Evolutionary conservation across 441 rosid species (phyloP), one percentile per base, ranked within the genome.

Genomic region (Pelargonium australe): DNA sequence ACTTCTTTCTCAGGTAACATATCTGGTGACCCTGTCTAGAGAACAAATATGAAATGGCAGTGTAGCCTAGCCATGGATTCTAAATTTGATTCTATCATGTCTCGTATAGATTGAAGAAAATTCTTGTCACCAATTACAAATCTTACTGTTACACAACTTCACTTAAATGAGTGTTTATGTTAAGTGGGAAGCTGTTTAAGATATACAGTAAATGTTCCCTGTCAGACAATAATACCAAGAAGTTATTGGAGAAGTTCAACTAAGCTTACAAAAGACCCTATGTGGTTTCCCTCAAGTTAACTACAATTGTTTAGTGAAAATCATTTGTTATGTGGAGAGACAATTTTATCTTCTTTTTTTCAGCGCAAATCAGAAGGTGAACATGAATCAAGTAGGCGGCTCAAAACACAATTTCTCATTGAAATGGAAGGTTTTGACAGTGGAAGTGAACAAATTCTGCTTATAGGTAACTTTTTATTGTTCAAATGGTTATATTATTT

Each of bases 301-400:
- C 43, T 40, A 40, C 4, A 40, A 40, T 40, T 40, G 43, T 7
- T 8, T 45, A 45, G 53, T 45, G 12, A 45, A 49, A 49, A n/a
- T 49, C 16, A 49, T 49, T 49, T 49, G n/a, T 49, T 16, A 49
- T 68, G 62, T 55, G 57, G 72, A 74, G 19, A 44, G 44, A 72
- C 23, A 20, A 71, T 25, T 25, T 25, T 25, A 5, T 64, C 64
- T 72, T 64, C 5, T 58, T 2, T 77, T 68, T 77, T 71, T 77
- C 92, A 94, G 97, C 95, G 97, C 11, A 89, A 94, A 79, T 91
- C 97, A 20, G 97, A 94, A 67, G 99, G 97, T 69, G 99, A 94
- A 75, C 97, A 94, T 72, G 99, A 94, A 83, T 84, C 96, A 55
- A 94, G 97, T 80, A 87, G 99, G 77, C 84, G 97, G 74, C 90